Conservation (phyloP, 495 filamentous ascomycete species). For the Aspergillus egyptiacus region DNA sequence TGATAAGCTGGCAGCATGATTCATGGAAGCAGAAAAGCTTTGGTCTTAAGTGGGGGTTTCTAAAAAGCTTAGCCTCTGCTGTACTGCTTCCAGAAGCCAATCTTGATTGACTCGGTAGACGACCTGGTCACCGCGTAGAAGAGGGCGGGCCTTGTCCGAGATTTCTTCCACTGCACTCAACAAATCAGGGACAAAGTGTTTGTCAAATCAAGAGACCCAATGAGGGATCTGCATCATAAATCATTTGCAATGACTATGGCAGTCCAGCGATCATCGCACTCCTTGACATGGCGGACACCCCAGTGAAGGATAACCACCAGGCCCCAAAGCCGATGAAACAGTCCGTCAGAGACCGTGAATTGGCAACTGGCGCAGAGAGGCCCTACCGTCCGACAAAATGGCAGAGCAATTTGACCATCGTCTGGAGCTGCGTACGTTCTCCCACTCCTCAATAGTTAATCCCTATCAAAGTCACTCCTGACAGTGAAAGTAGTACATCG, state of each 20-base stretch:
- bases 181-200: background rate
- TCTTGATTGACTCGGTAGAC: no score
- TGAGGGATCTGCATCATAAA: background rate
- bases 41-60: background rate
- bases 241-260: background rate
- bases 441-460: background rate
- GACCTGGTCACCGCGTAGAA: background rate
- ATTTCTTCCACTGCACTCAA: background rate
- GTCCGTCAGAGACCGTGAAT: slow-evolving; percentile 15
- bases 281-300: background rate
- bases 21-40: background rate
- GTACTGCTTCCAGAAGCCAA: no score
- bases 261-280: background rate
- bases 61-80: slow-evolving; percentile 8
- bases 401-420: slow-evolving; percentile 14
- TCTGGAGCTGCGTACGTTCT: slow-evolving; percentile 10
- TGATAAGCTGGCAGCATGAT: background rate
- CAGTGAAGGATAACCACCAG: background rate
- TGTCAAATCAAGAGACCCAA: background rate
- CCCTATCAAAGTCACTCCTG: background rate
- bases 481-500: slow-evolving; percentile 23
- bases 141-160: background rate
- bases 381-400: slow-evolving; percentile 10
- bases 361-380: background rate
- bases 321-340: slow-evolving; percentile 22